Conservation (phyloP, 805 yeast species). For the Nakazawaea sp. region DNA sequence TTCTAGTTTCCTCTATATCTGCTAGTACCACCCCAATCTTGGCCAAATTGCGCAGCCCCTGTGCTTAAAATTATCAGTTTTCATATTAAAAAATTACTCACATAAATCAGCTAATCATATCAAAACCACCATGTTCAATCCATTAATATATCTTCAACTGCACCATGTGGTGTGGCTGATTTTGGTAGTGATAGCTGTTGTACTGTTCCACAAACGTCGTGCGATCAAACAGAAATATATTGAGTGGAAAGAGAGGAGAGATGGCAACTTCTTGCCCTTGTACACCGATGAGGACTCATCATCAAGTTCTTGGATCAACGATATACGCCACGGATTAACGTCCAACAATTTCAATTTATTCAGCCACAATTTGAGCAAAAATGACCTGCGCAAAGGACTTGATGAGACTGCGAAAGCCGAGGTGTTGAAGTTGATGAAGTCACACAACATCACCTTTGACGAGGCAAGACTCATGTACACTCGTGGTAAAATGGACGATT, state of each 20-base stretch:
- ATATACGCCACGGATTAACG: constrained; percentile 49
- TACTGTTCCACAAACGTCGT: constrained; percentile 4
- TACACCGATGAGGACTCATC: constrained; percentile 9
- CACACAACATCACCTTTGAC: constrained; percentile 49
- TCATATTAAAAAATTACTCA: no score
- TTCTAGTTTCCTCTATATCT: no score
- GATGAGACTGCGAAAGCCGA: constrained; percentile 44
- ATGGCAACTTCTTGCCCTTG: constrained; percentile 6
- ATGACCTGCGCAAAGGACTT: constrained; percentile 58
- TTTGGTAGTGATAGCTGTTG: not conserved
- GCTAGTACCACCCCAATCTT: no score
- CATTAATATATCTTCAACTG: not conserved
- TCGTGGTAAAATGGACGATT: constrained; percentile 33
- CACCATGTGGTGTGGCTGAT: not conserved
- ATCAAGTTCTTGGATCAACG: constrained; percentile 28
- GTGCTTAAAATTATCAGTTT: no score
- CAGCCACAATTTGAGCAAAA: constrained; percentile 31
- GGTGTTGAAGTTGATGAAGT: constrained; percentile 49
- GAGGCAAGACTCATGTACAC: constrained; percentile 57
- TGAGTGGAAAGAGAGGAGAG: not conserved
- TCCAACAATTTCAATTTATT: constrained; percentile 53
- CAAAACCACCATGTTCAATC: constrained; percentile 2
- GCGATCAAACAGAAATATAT: constrained; percentile 1
- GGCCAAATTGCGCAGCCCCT: no score
- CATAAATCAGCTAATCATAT: no score